Conservation (phyloP, 2,329 filamentous ascomycete genomes). For the Monilinia fructicola region DNA sequence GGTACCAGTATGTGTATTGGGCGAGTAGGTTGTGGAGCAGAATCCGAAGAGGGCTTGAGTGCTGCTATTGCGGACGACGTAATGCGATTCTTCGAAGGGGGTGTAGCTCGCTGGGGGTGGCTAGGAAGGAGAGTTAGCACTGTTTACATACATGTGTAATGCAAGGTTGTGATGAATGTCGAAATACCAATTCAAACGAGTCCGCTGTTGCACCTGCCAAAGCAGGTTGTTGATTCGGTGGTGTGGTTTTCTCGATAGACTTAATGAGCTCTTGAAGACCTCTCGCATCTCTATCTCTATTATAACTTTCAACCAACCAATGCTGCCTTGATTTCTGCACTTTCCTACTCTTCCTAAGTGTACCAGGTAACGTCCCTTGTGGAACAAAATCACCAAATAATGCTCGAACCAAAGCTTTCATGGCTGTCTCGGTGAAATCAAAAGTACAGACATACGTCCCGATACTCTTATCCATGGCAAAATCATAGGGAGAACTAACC, state of each 20-base stretch:
- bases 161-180: too few relatives aligned
- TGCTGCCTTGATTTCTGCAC: slow-evolving; percentile 86
- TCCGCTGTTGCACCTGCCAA: slow-evolving; percentile 67
- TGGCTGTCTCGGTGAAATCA: slow-evolving; percentile 90
- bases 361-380: slow-evolving; percentile 64
- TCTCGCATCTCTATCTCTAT: slow-evolving; percentile 71
- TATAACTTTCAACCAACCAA: slow-evolving; percentile 90
- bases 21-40: slow-evolving; percentile 81
- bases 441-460: slow-evolving; percentile 94
- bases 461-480: slow-evolving; percentile 87
- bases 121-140: slow-evolving; percentile 8
- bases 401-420: slow-evolving; percentile 79
- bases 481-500: slow-evolving; percentile 94
- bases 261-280: slow-evolving; percentile 75
- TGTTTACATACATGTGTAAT: not conserved
- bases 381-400: slow-evolving; percentile 73
- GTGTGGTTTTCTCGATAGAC: slow-evolving; percentile 64
- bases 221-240: slow-evolving; percentile 61
- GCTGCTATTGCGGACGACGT: slow-evolving; percentile 90
- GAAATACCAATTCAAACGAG: slow-evolving; percentile 67
- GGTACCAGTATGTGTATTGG: slow-evolving; percentile 54
- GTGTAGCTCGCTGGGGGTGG: not conserved
- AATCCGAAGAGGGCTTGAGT: slow-evolving; percentile 91
- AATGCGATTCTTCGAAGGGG: slow-evolving; percentile 70
- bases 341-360: slow-evolving; percentile 83